phyloP scores from a whole-genome alignment of 805 yeast species.

The Cyberlindnera lachancei region DNA sequence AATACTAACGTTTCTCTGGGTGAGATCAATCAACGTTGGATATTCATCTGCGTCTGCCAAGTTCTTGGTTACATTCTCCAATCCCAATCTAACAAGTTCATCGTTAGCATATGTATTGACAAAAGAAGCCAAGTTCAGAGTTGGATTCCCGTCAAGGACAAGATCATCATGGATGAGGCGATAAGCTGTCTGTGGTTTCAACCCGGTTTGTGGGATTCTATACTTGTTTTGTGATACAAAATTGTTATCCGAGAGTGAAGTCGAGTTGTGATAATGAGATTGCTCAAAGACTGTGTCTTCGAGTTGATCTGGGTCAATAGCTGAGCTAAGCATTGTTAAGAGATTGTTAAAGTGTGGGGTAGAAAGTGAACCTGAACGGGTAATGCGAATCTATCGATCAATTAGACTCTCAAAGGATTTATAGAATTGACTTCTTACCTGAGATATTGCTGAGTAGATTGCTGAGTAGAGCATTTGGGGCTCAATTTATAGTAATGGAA shows the following conservation, averaged over 20 bases:
- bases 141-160: conserved; percentile 77
- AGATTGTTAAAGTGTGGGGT: too few species aligned
- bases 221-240: conserved; percentile 36
- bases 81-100: conserved; percentile 44
- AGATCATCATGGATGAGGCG: conserved; percentile 65
- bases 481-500: too few species aligned
- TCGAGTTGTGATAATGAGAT: conserved; percentile 18
- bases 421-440: too few species aligned
- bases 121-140: conserved; percentile 79
- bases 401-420: too few species aligned
- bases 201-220: conserved; percentile 50
- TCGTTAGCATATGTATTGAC: conserved; percentile 68
- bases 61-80: conserved; percentile 75
- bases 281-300: conserved; percentile 23
- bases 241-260: conserved; percentile 7
- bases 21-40: conserved; percentile 75
- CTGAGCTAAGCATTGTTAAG: conserved; percentile 15
- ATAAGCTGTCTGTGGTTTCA: conserved; percentile 46
- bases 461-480: too few species aligned
- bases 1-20: conserved; percentile 76
- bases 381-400: too few species aligned
- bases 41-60: conserved; percentile 92
- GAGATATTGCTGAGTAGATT: too few species aligned
- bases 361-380: too few species aligned
- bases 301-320: conserved; percentile 25